Base-by-base conservation (phyloP, 306 rosid species). In the Betula pendula region DNA sequence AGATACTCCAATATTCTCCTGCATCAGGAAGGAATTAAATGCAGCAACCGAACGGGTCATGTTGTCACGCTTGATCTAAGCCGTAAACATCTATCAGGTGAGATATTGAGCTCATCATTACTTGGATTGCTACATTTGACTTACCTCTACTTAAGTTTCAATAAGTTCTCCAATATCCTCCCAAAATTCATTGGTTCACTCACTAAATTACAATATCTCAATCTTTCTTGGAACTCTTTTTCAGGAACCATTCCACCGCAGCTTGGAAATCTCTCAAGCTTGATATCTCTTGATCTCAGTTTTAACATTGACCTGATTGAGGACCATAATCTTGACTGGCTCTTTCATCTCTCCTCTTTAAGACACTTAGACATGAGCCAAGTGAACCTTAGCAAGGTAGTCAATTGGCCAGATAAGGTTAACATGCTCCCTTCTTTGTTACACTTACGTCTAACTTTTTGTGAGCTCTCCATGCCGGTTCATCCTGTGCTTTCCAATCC, bases 1-100 rank as follows among this genome's bases (percentile, higher is more conserved):
- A n/a, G n/a, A n/a, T n/a, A n/a, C n/a, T n/a, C n/a, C n/a, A n/a
- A n/a, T n/a, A n/a, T n/a, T n/a, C n/a, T n/a, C n/a, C n/a, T n/a
- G n/a, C n/a, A n/a, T n/a, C n/a, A n/a, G n/a, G n/a, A 38, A 11
- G 84, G 87, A 59, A 48, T 80, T 49, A 33, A n/a, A 2, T 80
- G 87, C 58, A 24, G 31, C 74, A 73, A 60, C 8, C 47, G 12
- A 44, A 58, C 77, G 0, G 82, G 74, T 12, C 79, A 76, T 27
- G 87, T 84, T n/a, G 2, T 73, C 40, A n/a, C 0, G 1, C 81
- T 80, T 49, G 14, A 80, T 84, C 87, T 56, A 2, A 24, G 3
- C 5, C 1, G 0, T 48, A 3, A 22, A 24, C 10, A 0, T 56
- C 14, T 75, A 5, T 11, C 25, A 0, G 29, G 44, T 8, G 55